Percentiles rank a stretch among this genome's conserved stretches.
Evolutionary conservation across 2,329 filamentous ascomycete species (phyloP).

Genomic region (Diaporthe ilicicola): DNA sequence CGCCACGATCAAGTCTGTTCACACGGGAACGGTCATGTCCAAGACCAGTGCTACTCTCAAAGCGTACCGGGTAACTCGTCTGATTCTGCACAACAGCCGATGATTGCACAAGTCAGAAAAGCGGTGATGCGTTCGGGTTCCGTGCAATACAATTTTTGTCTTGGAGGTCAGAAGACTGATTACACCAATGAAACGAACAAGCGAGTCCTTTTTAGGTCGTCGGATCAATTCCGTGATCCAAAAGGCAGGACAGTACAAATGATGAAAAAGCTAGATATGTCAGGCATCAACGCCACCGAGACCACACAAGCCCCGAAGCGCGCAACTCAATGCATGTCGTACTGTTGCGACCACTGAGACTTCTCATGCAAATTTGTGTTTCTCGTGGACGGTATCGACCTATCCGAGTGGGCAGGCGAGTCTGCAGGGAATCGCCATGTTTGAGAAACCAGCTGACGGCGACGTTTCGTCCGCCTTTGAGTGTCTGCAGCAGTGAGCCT

Average conservation of each 20-base stretch:
- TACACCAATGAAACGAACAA: not conserved
- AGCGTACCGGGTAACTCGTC: not conserved
- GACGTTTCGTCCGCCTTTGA: not conserved
- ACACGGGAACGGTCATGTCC: not conserved
- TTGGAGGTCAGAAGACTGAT: not conserved
- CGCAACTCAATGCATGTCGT: not conserved
- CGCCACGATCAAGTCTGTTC: not conserved
- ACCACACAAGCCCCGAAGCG: not conserved
- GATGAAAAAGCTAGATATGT: not conserved
- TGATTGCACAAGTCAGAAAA: not conserved
- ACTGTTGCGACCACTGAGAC: not conserved
- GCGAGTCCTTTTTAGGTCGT: not conserved
- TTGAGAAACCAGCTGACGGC: not conserved
- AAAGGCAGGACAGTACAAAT: not conserved
- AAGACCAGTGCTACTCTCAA: not conserved
- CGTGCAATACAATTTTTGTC: not conserved
- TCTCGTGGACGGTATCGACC: not conserved
- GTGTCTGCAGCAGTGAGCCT: not conserved
- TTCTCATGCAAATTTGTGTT: not conserved
- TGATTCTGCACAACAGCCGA: not conserved
- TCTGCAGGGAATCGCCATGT: not conserved
- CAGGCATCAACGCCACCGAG: not conserved
- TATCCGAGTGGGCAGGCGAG: not conserved
- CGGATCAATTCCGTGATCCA: not conserved
- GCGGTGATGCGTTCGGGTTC: not conserved